phyloP scores from a whole-genome alignment of 148 eudicot genomes.

The Limonium bicolor region DNA sequence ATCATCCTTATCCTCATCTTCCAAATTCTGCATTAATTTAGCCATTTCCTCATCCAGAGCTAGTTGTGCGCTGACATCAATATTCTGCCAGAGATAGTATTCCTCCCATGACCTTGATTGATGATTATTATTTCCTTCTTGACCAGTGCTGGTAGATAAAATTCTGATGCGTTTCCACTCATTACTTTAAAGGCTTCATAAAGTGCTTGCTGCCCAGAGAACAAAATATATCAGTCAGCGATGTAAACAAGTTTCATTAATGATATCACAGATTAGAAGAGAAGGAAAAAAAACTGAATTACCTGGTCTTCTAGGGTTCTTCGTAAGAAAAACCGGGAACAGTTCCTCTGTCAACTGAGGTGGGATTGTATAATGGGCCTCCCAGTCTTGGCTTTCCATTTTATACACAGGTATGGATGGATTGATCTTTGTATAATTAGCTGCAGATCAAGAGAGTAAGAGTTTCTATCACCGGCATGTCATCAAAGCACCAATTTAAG shows the following conservation, averaged over 20 bases:
- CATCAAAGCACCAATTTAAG: no score
- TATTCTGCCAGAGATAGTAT: conserved; percentile 26
- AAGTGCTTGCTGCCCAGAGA: conserved; percentile 58
- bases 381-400: conserved; percentile 23
- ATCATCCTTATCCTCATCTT: no score
- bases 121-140: conserved; percentile 12
- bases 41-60: conserved; percentile 79
- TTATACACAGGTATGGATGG: no score
- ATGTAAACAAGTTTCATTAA: no score
- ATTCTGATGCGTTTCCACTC: conserved; percentile 12
- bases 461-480: no score
- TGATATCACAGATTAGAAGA: no score
- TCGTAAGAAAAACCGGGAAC: conserved; percentile 51
- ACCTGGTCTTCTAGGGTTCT: conserved; percentile 76
- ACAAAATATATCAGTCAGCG: no score
- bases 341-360: conserved; percentile 38
- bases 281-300: no score
- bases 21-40: conserved; percentile 48
- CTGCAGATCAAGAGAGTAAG: no score
- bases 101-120: conserved; percentile 27
- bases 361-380: conserved; percentile 18
- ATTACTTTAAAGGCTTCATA: conserved; percentile 31
- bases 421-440: no score
- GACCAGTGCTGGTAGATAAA: conserved; percentile 20
- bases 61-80: conserved; percentile 18